These are phyloP conservation scores for Coemansia sp. DNA, from an alignment of 192 early-diverging fungal species.

Conservation along the genomic window DNA sequence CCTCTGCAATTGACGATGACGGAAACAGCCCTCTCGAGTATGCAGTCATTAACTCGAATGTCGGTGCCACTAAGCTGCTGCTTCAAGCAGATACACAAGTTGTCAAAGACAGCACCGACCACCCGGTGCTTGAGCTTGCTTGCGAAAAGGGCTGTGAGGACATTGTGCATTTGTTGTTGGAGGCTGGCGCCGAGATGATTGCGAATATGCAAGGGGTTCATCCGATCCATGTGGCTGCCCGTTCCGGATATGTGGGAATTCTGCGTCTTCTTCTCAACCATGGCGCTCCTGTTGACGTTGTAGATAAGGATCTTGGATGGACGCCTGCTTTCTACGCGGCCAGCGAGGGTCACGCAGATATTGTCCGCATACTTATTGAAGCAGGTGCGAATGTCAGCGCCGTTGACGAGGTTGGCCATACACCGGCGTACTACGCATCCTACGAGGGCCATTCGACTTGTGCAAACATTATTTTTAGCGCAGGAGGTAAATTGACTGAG, in stretches of 20 bases:
- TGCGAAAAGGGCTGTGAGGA: slow-evolving; percentile 90
- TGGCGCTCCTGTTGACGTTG: slow-evolving; percentile 71
- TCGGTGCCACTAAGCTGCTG: slow-evolving; percentile 71
- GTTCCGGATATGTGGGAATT: slow-evolving; percentile 79
- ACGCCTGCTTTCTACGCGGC: slow-evolving; percentile 96
- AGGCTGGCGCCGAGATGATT: slow-evolving; percentile 71
- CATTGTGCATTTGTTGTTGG: slow-evolving; percentile 80
- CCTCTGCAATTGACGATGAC: slow-evolving; percentile 79
- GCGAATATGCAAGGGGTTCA: slow-evolving; percentile 81
- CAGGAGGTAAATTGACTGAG: slow-evolving; percentile 28
- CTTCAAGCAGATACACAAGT: slow-evolving; percentile 67
- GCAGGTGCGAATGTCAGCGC: slow-evolving; percentile 73
- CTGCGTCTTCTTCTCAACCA: slow-evolving; percentile 72
- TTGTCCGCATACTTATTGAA: slow-evolving; percentile 76
- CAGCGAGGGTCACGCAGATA: slow-evolving; percentile 83
- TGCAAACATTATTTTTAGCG: slow-evolving; percentile 73
- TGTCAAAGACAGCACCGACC: slow-evolving; percentile 48
- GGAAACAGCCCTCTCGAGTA: slow-evolving; percentile 87
- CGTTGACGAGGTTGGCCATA: slow-evolving; percentile 82
- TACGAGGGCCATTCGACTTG: slow-evolving; percentile 88
- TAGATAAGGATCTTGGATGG: slow-evolving; percentile 94
- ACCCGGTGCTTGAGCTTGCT: slow-evolving; percentile 79
- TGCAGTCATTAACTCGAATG: slow-evolving; percentile 82
- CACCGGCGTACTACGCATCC: slow-evolving; percentile 88
- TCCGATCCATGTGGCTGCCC: slow-evolving; percentile 85